A percentile compares a stretch with the other conserved stretches of the same genome.
phyloP scores from a whole-genome alignment of 176 grass and related monocot species.

The Pontederia paniculata region DNA sequence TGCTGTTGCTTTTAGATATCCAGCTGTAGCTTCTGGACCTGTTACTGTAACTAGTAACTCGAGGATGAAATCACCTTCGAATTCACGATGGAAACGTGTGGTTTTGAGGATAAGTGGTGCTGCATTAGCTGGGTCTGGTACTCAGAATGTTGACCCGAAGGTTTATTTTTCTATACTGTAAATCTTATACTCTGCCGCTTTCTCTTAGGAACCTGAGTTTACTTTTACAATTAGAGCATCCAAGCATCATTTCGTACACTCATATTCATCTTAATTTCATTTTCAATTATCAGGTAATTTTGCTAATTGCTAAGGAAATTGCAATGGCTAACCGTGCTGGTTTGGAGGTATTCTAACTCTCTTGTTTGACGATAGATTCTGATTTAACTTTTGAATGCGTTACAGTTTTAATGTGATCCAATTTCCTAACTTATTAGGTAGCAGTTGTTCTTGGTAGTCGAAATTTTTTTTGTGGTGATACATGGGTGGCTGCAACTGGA shows the following conservation, averaged over 20 bases:
- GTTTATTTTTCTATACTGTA: constrained; percentile 18
- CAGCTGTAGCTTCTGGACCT: constrained; percentile 25
- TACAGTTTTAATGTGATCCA: not conserved
- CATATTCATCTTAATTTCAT: not conserved
- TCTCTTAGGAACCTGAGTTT: not conserved
- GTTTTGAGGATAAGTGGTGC: constrained; percentile 77
- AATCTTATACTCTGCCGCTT: constrained; percentile 1
- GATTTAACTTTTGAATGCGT: constrained; percentile 8
- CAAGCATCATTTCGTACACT: not conserved
- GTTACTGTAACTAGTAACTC: constrained; percentile 19
- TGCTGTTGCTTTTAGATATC: constrained; percentile 27
- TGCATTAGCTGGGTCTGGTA: constrained; percentile 35
- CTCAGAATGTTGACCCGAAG: constrained; percentile 89
- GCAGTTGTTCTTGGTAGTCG: constrained; percentile 74
- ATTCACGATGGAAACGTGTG: constrained; percentile 78
- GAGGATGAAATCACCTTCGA: constrained; percentile 27
- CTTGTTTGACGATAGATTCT: constrained; percentile 3
- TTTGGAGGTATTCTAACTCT: constrained; percentile 42
- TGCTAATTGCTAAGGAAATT: constrained; percentile 94
- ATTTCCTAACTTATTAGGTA: constrained; percentile 32
- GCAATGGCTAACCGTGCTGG: constrained; percentile 59
- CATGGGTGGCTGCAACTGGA: constrained; percentile 70
- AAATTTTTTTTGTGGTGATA: constrained; percentile 79
- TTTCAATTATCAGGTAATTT: constrained; percentile 42
- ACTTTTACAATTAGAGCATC: not conserved